Conservation (phyloP, 352 stramenopile genomes). For the Phytophthora multivora region DNA sequence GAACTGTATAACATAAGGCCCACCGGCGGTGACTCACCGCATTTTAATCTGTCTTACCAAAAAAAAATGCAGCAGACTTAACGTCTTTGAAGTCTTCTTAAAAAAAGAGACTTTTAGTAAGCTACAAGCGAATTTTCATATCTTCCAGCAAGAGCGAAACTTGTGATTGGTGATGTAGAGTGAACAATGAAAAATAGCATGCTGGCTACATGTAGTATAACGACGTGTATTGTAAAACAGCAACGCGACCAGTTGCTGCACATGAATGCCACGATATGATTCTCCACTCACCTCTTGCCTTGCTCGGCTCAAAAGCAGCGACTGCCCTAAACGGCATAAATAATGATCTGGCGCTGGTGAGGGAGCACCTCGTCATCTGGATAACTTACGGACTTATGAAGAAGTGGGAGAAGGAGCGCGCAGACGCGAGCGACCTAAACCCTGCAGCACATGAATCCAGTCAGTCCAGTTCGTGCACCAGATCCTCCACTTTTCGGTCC, state of each 20-base stretch:
- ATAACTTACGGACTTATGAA: conserved; percentile 31
- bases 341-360: conserved; percentile 19
- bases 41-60: too few relatives aligned
- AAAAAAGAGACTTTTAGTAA: too few relatives aligned
- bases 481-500: conserved; percentile 62
- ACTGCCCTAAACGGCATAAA: conserved; percentile 27
- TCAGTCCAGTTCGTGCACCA: conserved; percentile 80
- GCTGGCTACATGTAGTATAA: too few relatives aligned
- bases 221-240: conserved; percentile 20
- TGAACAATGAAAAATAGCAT: too few relatives aligned
- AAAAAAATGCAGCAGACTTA: too few relatives aligned
- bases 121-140: too few relatives aligned
- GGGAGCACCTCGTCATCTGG: conserved; percentile 9
- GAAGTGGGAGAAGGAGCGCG: conserved; percentile 15
- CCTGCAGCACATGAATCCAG: conserved; percentile 28
- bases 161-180: too few relatives aligned
- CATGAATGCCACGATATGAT: neutral
- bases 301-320: conserved; percentile 6
- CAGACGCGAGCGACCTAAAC: conserved; percentile 27
- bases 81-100: too few relatives aligned
- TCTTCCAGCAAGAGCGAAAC: too few relatives aligned
- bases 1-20: too few relatives aligned
- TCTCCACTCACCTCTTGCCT: conserved; percentile 4
- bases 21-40: too few relatives aligned
- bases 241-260: neutral